phyloP scores from a whole-genome alignment of 345 rosid species.

The Gossypium stocksii region DNA sequence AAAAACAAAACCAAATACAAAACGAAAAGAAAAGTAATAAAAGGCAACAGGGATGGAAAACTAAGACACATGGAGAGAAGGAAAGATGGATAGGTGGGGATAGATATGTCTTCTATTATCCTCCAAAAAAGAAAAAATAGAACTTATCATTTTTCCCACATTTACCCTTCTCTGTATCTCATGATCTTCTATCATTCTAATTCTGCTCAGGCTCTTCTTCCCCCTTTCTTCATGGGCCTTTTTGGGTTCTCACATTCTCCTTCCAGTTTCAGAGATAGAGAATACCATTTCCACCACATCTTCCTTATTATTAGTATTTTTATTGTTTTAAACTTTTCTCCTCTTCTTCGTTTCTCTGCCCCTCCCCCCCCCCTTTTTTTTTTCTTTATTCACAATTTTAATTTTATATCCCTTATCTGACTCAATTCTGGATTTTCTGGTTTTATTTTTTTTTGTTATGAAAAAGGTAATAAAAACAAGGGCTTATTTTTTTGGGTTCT shows the following conservation, averaged over 20 bases:
- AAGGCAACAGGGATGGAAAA: background rate
- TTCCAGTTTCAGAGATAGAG: slow-evolving; percentile 16
- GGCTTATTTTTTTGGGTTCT: background rate
- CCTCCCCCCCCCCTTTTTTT: background rate
- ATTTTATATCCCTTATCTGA: background rate
- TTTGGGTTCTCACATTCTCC: slow-evolving; percentile 22
- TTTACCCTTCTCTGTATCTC: slow-evolving; percentile 27
- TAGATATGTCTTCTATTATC: slow-evolving; percentile 28
- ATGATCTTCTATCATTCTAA: slow-evolving; percentile 16
- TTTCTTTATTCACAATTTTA: background rate
- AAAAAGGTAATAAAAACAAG: background rate
- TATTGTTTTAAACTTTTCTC: background rate
- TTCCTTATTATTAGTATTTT: background rate
- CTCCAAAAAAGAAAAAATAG: slow-evolving; percentile 13
- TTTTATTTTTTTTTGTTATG: background rate
- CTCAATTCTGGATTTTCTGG: slow-evolving; percentile 9
- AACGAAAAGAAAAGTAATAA: background rate
- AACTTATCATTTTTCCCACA: slow-evolving; percentile 20
- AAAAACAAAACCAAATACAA: slow-evolving; percentile 9
- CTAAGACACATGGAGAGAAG: slow-evolving; percentile 4
- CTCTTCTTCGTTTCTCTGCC: slow-evolving; percentile 2
- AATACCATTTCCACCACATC: background rate
- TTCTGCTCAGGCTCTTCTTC: slow-evolving; percentile 4
- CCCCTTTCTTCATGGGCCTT: slow-evolving; percentile 27
- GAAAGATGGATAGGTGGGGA: slow-evolving; percentile 13